These are phyloP conservation scores for Thalassiosira delicatula DNA, from an alignment of 352 stramenopile genomes.

Conservation along the genomic window DNA sequence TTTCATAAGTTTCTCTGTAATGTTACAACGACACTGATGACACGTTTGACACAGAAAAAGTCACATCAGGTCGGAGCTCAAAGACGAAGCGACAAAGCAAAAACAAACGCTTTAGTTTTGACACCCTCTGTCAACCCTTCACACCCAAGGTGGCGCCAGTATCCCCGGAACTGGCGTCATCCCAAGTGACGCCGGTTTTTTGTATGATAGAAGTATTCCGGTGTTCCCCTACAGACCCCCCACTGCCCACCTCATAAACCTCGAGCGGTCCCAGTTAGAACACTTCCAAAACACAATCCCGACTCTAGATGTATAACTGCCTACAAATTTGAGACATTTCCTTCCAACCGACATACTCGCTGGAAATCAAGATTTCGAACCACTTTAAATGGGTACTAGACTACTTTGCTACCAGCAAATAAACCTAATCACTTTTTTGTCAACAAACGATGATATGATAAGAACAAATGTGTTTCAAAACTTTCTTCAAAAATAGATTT, in stretches of 20 bases:
- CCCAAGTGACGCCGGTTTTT: conserved; percentile 11
- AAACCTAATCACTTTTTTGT: conserved; percentile 31
- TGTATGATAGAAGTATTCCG: conserved; percentile 6
- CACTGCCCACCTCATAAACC: not conserved
- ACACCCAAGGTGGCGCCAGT: not conserved
- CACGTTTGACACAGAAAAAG: conserved; percentile 28
- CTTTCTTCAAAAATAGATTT: no score
- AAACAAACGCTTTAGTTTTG: conserved; percentile 1
- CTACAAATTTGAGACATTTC: not conserved
- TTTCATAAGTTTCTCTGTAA: conserved; percentile 10
- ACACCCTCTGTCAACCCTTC: not conserved
- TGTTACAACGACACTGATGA: conserved; percentile 26
- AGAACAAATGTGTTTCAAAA: no score
- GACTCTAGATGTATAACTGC: not conserved
- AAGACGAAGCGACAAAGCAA: not conserved
- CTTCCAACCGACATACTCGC: not conserved
- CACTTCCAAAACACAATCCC: not conserved
- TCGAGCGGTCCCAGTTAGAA: not conserved
- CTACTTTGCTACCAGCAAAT: conserved; percentile 14
- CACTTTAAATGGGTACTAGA: not conserved
- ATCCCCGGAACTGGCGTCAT: conserved; percentile 1
- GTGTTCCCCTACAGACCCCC: not conserved
- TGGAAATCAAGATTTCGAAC: not conserved
- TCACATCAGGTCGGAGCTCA: not conserved
- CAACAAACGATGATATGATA: conserved; percentile 19